A percentile compares a stretch with the other conserved stretches of the same genome.
These are phyloP conservation scores for Verticillium nonalfalfae DNA, from an alignment of 2,329 filamentous ascomycete species.

Conservation along the genomic window DNA sequence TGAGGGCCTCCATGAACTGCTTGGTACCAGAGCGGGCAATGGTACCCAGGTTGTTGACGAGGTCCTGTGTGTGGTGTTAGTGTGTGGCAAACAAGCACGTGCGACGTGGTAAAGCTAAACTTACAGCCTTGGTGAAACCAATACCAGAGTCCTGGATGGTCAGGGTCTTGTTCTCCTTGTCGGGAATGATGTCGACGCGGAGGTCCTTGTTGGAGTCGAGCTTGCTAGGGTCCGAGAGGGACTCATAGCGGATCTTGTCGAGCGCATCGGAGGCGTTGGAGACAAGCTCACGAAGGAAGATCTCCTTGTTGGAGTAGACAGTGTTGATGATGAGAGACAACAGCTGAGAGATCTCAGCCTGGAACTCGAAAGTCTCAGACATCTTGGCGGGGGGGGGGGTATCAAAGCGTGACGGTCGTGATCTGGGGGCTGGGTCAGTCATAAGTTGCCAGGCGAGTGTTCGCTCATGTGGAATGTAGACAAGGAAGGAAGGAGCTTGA, in stretches of 20 bases:
- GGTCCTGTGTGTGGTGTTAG: conserved; percentile 58
- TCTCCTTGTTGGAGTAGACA: conserved; percentile 99
- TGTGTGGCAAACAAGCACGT: not conserved
- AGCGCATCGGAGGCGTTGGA: conserved; percentile 98
- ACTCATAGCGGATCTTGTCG: conserved; percentile 99
- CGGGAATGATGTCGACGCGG: conserved; percentile 96
- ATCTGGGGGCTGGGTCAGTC: not conserved
- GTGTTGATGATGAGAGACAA: conserved; percentile 99
- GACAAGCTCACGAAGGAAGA: conserved; percentile 97
- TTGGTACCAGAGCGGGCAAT: conserved; percentile 99
- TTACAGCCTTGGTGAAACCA: conserved; percentile 99
- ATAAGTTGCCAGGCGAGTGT: no score
- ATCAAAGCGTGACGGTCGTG: conserved; percentile 3
- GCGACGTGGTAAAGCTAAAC: conserved; percentile 28
- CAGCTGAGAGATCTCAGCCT: conserved; percentile 99
- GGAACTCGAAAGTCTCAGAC: conserved; percentile 99
- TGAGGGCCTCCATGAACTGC: conserved; percentile 99
- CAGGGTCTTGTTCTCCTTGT: conserved; percentile 96
- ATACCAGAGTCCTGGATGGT: conserved; percentile 98
- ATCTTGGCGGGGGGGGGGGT: conserved; percentile 53
- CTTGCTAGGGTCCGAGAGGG: conserved; percentile 93
- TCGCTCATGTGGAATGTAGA: not conserved
- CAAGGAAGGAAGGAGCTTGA: not conserved
- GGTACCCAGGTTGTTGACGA: conserved; percentile 99
- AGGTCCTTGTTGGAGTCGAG: conserved; percentile 97